Conservation (phyloP, 2,329 filamentous ascomycete genomes). For the Dissoconium aciculare region DNA sequence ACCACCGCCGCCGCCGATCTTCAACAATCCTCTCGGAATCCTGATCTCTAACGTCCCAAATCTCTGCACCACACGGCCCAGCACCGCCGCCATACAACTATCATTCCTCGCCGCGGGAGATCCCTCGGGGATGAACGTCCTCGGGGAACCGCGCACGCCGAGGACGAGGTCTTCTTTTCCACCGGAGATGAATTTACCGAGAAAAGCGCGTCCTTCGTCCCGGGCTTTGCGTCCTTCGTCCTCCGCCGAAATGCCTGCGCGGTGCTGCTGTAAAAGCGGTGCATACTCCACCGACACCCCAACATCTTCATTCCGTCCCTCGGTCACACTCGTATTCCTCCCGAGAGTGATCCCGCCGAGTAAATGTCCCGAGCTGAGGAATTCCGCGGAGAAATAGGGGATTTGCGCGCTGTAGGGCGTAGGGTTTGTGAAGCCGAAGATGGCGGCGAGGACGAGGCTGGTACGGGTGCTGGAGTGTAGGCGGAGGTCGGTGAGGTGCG, state of each 20-base stretch:
- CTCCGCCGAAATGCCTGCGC: no score
- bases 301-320: background rate
- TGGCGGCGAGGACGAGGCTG: slow-evolving; percentile 55
- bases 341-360: background rate
- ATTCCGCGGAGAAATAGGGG: slow-evolving; percentile 69
- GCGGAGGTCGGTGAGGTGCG: slow-evolving; percentile 54
- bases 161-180: background rate
- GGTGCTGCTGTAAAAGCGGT: background rate
- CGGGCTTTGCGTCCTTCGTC: background rate
- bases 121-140: background rate
- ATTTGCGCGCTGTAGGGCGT: slow-evolving; percentile 70
- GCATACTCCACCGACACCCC: background rate
- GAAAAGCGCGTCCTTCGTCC: background rate
- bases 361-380: background rate
- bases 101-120: background rate
- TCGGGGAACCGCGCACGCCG: background rate
- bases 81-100: background rate
- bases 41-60: background rate
- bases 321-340: background rate
- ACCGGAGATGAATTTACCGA: background rate
- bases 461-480: slow-evolving; percentile 58
- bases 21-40: background rate
- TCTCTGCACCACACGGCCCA: background rate
- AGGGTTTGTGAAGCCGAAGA: slow-evolving; percentile 77
- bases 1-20: slow-evolving; percentile 26